phyloP scores from a whole-genome alignment of 2,329 filamentous ascomycete species.

The Aspergillus vadensis region DNA sequence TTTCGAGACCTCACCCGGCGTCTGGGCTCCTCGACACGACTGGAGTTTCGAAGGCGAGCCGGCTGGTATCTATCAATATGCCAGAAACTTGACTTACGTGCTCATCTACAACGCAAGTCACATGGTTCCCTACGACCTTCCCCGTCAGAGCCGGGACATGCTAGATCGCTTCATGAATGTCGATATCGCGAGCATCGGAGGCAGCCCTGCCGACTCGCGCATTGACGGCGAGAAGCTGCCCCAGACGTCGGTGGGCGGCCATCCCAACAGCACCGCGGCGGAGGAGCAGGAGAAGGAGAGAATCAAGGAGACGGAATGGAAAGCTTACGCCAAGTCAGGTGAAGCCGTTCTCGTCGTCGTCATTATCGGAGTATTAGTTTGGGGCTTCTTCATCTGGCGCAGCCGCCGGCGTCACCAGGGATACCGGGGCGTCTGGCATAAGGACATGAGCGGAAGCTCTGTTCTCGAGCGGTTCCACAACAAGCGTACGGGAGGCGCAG shows the following conservation, averaged over 20 bases:
- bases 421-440: slow-evolving; percentile 46
- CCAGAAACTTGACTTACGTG: slow-evolving; percentile 92
- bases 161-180: slow-evolving; percentile 94
- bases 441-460: slow-evolving; percentile 45
- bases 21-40: slow-evolving; percentile 85
- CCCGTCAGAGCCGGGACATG: slow-evolving; percentile 88
- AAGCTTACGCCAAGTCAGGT: slow-evolving; percentile 83
- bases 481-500: slow-evolving; percentile 44
- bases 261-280: slow-evolving; percentile 68
- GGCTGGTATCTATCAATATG: slow-evolving; percentile 91
- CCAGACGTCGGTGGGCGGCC: slow-evolving; percentile 74
- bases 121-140: slow-evolving; percentile 96
- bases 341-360: slow-evolving; percentile 84
- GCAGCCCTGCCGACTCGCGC: slow-evolving; percentile 72
- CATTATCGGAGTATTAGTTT: slow-evolving; percentile 68
- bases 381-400: slow-evolving; percentile 71
- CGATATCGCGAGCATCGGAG: slow-evolving; percentile 86
- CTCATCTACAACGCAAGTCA: slow-evolving; percentile 94
- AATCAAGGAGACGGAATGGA: slow-evolving; percentile 83
- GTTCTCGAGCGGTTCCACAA: slow-evolving; percentile 52
- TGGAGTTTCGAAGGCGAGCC: slow-evolving; percentile 91
- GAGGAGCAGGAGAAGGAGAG: slow-evolving; percentile 69
- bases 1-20: slow-evolving; percentile 83
- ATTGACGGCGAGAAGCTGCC: slow-evolving; percentile 84
- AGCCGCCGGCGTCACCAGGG: slow-evolving; percentile 53